A percentile compares a stretch with the other conserved stretches of the same genome.
These are phyloP conservation scores for Zopfochytrium polystomum DNA, from an alignment of 371 early-diverging fungal genomes.

Conservation along the genomic window DNA sequence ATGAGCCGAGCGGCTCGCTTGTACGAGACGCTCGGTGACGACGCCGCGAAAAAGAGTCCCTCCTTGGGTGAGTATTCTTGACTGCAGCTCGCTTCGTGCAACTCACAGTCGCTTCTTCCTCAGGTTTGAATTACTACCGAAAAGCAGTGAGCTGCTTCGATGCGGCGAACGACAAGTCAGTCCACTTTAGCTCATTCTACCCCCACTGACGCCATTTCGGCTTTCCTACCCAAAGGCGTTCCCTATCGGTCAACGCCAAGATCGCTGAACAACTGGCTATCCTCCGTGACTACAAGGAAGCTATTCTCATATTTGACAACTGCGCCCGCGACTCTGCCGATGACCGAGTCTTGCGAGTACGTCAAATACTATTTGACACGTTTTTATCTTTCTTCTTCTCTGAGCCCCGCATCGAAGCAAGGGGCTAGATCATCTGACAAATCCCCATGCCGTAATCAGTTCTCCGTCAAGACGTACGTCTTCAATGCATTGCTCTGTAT, in stretches of 20 bases:
- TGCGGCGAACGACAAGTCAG: too few species aligned
- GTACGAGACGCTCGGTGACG: conserved; percentile 4
- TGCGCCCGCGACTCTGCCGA: not conserved
- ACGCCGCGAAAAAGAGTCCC: too few species aligned
- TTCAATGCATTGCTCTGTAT: not conserved
- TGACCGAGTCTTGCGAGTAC: not conserved
- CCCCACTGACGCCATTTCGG: conserved; percentile 1
- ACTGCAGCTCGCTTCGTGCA: too few species aligned
- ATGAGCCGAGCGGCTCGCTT: conserved; percentile 1
- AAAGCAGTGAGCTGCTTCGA: too few species aligned
- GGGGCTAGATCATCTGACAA: too few species aligned
- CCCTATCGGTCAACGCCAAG: not conserved
- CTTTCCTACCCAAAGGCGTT: not conserved
- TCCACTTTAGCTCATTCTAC: not conserved
- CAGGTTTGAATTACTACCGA: too few species aligned
- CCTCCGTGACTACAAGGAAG: not conserved
- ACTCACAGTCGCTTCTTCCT: too few species aligned
- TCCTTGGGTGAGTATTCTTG: too few species aligned
- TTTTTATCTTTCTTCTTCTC: too few species aligned
- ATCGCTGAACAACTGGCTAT: not conserved
- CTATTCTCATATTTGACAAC: not conserved
- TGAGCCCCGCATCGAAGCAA: too few species aligned
- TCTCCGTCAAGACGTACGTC: not conserved
- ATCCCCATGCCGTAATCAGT: too few species aligned
- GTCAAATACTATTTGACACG: too few species aligned